phyloP scores from a whole-genome alignment of 768 basidiomycete species.

The Tubosaeta sp. region DNA sequence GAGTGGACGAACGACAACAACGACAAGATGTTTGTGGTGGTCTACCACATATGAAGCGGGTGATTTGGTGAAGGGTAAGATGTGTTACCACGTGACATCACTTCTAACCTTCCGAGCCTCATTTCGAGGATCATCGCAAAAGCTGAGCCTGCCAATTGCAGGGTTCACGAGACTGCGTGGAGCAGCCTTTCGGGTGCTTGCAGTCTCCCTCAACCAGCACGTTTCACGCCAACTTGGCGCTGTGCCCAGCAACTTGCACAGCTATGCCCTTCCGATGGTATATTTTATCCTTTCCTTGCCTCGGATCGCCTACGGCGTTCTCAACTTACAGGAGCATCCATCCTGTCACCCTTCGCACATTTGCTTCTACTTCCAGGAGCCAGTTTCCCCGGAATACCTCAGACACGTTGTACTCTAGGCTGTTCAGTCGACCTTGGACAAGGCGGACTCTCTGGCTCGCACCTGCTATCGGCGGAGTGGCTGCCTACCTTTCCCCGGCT shows the following conservation, averaged over 20 bases:
- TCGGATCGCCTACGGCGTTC: slow-evolving; percentile 23
- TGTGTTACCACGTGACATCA: slow-evolving; percentile 6
- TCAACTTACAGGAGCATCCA: not conserved
- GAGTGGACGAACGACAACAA: not conserved
- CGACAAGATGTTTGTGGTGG: too few relatives aligned
- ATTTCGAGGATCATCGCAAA: not conserved
- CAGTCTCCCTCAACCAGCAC: not conserved
- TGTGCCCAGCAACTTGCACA: slow-evolving; percentile 39
- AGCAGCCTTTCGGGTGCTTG: slow-evolving; percentile 7
- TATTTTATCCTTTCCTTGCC: slow-evolving; percentile 21
- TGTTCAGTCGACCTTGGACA: slow-evolving; percentile 27
- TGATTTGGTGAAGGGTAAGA: slow-evolving; percentile 4
- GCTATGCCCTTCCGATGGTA: slow-evolving; percentile 22
- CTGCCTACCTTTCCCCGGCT: slow-evolving; percentile 44
- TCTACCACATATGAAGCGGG: too few relatives aligned
- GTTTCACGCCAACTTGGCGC: slow-evolving; percentile 39
- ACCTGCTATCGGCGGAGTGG: slow-evolving; percentile 53
- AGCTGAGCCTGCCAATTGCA: not conserved
- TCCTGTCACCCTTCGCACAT: slow-evolving; percentile 22
- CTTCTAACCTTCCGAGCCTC: too few relatives aligned
- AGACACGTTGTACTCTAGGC: slow-evolving; percentile 11
- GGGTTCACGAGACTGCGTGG: slow-evolving; percentile 16
- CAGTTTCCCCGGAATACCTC: slow-evolving; percentile 10
- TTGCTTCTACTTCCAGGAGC: slow-evolving; percentile 7
- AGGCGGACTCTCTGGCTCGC: slow-evolving; percentile 44